Conservation (phyloP, 2,329 filamentous ascomycete species). For the Xylaria arbuscula region DNA sequence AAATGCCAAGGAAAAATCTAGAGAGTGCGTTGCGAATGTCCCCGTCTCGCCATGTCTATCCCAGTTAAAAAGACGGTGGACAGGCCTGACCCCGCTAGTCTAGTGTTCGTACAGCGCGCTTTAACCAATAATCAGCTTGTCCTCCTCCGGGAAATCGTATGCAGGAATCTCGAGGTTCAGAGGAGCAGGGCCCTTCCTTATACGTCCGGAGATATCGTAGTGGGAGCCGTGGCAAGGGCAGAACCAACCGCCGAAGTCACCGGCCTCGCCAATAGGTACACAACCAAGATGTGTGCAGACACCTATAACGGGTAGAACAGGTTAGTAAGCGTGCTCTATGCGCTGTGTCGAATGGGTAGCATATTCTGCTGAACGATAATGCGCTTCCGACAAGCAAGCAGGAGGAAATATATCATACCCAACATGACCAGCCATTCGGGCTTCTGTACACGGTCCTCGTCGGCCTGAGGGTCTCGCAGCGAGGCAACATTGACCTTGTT, state of each 20-base stretch:
- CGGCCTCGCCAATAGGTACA: constrained; percentile 98
- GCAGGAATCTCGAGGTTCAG: constrained; percentile 95
- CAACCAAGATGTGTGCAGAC: constrained; percentile 99
- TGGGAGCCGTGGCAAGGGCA: constrained; percentile 99
- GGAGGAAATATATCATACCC: constrained; percentile 65
- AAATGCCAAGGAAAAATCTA: constrained; percentile 48
- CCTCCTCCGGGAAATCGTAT: constrained; percentile 94
- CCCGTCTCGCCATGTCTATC: constrained; percentile 49
- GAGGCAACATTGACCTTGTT: constrained; percentile 84
- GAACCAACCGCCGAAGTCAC: constrained; percentile 99
- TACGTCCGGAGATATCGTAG: constrained; percentile 99
- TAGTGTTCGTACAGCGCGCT: constrained; percentile 50
- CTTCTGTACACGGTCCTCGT: constrained; percentile 95
- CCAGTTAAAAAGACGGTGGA: constrained; percentile 36
- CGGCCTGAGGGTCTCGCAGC: constrained; percentile 90
- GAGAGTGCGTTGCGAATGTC: constrained; percentile 46
- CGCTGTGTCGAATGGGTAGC: background rate
- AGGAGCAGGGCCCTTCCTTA: constrained; percentile 96
- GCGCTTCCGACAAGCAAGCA: constrained; percentile 2
- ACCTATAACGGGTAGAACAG: constrained; percentile 61
- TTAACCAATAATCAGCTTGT: constrained; percentile 92
- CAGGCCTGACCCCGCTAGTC: constrained; percentile 41
- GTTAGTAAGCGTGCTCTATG: constrained; percentile 33
- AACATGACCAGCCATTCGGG: constrained; percentile 99
- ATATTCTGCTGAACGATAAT: background rate